Evolutionary conservation across 2,329 filamentous ascomycete genomes (phyloP).

Genomic region (Neophaeococcomyces aloes): DNA sequence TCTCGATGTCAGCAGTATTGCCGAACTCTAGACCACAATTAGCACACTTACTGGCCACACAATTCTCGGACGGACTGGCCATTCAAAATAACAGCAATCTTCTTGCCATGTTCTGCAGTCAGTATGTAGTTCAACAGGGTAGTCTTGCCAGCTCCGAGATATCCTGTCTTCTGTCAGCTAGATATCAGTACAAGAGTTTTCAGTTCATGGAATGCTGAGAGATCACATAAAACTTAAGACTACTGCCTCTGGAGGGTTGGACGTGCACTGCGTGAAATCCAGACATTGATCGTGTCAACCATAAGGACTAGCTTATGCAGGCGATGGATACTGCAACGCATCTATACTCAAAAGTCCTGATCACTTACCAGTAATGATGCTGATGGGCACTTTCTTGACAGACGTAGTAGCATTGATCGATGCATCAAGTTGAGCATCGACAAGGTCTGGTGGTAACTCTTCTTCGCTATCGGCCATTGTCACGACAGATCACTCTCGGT

Average conservation of each 20-base stretch:
- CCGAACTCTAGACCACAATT: slow-evolving; percentile 54
- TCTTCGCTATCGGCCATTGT: slow-evolving; percentile 29
- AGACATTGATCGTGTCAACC: background rate
- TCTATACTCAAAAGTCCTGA: background rate
- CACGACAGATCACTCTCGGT: slow-evolving; percentile 1
- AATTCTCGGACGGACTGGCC: slow-evolving; percentile 37
- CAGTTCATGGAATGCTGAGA: background rate
- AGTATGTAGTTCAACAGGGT: slow-evolving; percentile 93
- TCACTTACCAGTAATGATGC: slow-evolving; percentile 38
- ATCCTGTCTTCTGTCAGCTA: slow-evolving; percentile 48
- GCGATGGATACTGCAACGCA: too few species aligned
- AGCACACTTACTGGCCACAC: background rate
- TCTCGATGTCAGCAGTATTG: slow-evolving; percentile 86
- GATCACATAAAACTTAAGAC: background rate
- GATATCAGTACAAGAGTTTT: background rate
- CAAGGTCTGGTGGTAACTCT: slow-evolving; percentile 34
- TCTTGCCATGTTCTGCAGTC: slow-evolving; percentile 90
- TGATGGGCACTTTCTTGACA: slow-evolving; percentile 38
- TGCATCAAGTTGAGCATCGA: slow-evolving; percentile 25
- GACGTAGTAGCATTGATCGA: slow-evolving; percentile 20
- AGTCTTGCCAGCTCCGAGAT: slow-evolving; percentile 90
- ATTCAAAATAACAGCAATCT: slow-evolving; percentile 95
- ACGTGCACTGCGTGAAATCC: background rate
- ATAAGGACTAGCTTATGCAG: background rate
- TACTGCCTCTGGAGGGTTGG: too few species aligned